Conservation (phyloP, 2,329 filamentous ascomycete species). For the Lachnellula arida region DNA sequence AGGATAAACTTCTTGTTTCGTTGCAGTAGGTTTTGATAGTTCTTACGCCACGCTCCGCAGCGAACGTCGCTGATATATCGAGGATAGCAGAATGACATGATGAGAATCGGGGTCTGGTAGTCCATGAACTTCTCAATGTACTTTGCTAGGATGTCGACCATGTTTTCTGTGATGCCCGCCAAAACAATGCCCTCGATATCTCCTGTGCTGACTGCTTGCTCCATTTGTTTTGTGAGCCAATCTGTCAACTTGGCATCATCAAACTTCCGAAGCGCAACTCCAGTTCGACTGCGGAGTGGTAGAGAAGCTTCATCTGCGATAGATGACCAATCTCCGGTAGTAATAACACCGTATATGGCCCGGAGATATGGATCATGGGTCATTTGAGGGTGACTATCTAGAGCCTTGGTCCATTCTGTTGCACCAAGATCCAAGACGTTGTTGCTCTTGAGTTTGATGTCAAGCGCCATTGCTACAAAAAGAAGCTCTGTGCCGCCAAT, state of each 20-base stretch:
- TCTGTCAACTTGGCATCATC: slow-evolving; percentile 55
- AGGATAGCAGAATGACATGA: slow-evolving; percentile 69
- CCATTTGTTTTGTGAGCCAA: slow-evolving; percentile 65
- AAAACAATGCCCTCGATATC: slow-evolving; percentile 75
- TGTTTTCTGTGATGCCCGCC: slow-evolving; percentile 67
- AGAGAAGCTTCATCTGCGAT: slow-evolving; percentile 71
- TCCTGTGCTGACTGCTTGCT: slow-evolving; percentile 57
- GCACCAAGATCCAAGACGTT: slow-evolving; percentile 32
- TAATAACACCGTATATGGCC: slow-evolving; percentile 73
- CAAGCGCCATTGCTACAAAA: slow-evolving; percentile 63
- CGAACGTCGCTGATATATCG: slow-evolving; percentile 73
- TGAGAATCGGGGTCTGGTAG: slow-evolving; percentile 72
- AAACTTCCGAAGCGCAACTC: slow-evolving; percentile 65
- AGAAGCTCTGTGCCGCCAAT: slow-evolving; percentile 62
- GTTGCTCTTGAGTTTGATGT: slow-evolving; percentile 52
- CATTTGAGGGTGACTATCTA: slow-evolving; percentile 32
- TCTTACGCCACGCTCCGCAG: slow-evolving; percentile 67
- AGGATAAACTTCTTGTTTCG: slow-evolving; percentile 70
- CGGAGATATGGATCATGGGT: slow-evolving; percentile 74
- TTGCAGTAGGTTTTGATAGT: slow-evolving; percentile 67
- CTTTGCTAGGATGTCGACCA: slow-evolving; percentile 70
- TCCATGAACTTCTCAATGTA: slow-evolving; percentile 74
- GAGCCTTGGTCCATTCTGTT: slow-evolving; percentile 26
- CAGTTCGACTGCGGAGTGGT: slow-evolving; percentile 68
- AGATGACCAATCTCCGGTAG: slow-evolving; percentile 69